Base-by-base conservation (phyloP, 2,329 filamentous ascomycete species). In the Huntiella abstrusa region DNA sequence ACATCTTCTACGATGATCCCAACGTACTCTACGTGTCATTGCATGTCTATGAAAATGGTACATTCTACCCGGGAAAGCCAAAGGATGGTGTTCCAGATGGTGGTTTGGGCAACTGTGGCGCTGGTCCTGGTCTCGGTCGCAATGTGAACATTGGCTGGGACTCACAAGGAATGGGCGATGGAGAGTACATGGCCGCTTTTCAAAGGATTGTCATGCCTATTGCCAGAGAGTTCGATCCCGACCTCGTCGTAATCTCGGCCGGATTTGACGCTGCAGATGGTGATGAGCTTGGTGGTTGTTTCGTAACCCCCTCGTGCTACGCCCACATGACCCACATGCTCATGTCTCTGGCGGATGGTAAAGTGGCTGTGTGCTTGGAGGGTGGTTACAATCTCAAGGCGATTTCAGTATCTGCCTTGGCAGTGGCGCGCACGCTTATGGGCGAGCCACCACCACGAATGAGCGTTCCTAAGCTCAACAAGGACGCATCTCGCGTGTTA, bases 301-400 rank as follows among this genome's bases (percentile, higher is more conserved):
- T 85, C 56, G 91, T 98, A 4, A 81, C 86, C 1, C 91, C 91
- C 0, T 65, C 77, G 4, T 93, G 91, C 58, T 98, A 96, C 58
- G 84, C 87, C 11, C 88, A 98, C 58, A 96, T 98, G 91, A 96
- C 91, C 12, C 86, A 95, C 58, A 95, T 96, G 88, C 73, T 98
- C 41, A 96, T 95, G 87, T 86, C 84, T 2, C 69, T 98, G 15
- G 88, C 91, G 1, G 71, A 78, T 39, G 91, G 91, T 22, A 94
- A 87, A 57, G 71, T 98, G 11, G 83, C 84, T 2, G 88, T 95
- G 6, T 95, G 87, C 57, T 69, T 98, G 2, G 91, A 98, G 64
- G 91, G 91, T 16, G 91, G 91, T 6, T 98, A 98, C 62, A 96
- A 96, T 55, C 74, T 98, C 17, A 69, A 77, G 41, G 91, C 91